These are phyloP conservation scores for Aegilops tauschii DNA, from an alignment of 176 grass and related monocot genomes.

Conservation along the genomic window DNA sequence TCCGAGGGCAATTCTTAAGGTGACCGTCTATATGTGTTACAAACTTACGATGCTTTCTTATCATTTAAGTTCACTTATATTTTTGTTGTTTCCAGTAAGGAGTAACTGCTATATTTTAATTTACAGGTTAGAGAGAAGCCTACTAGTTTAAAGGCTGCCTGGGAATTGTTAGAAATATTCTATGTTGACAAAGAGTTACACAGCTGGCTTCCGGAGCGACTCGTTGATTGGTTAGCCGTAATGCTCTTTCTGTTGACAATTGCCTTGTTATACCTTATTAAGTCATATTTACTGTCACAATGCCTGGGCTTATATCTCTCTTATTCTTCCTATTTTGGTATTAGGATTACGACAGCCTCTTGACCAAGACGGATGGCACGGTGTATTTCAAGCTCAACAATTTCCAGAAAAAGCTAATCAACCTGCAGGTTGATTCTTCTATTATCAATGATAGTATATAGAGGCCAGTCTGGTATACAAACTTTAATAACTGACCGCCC, in stretches of 20 bases:
- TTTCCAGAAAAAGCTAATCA: slow-evolving; percentile 76
- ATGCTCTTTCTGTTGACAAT: slow-evolving; percentile 47
- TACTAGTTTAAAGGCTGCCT: slow-evolving; percentile 78
- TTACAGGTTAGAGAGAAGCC: slow-evolving; percentile 58
- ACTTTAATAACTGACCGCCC: slow-evolving; percentile 5
- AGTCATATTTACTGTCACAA: neutral
- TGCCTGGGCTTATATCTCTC: neutral
- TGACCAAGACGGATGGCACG: slow-evolving; percentile 49
- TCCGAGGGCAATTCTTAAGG: slow-evolving; percentile 73
- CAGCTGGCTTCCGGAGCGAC: slow-evolving; percentile 87
- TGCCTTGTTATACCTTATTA: slow-evolving; percentile 13
- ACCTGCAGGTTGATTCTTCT: slow-evolving; percentile 61
- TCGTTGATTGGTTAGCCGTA: slow-evolving; percentile 99
- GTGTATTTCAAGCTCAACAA: slow-evolving; percentile 50
- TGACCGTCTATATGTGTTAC: slow-evolving; percentile 12
- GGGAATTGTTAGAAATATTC: slow-evolving; percentile 98
- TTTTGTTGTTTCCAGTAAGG: slow-evolving; percentile 8
- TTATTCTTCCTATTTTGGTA: slow-evolving; percentile 20
- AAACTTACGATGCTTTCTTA: neutral
- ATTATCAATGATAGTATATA: slow-evolving; percentile 11
- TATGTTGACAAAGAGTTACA: slow-evolving; percentile 84
- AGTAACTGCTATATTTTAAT: slow-evolving; percentile 11
- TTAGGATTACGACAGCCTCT: slow-evolving; percentile 81
- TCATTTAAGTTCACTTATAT: neutral
- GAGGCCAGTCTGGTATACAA: neutral